Conservation (phyloP, 352 stramenopile species). For the Phytopythium ostracodes region DNA sequence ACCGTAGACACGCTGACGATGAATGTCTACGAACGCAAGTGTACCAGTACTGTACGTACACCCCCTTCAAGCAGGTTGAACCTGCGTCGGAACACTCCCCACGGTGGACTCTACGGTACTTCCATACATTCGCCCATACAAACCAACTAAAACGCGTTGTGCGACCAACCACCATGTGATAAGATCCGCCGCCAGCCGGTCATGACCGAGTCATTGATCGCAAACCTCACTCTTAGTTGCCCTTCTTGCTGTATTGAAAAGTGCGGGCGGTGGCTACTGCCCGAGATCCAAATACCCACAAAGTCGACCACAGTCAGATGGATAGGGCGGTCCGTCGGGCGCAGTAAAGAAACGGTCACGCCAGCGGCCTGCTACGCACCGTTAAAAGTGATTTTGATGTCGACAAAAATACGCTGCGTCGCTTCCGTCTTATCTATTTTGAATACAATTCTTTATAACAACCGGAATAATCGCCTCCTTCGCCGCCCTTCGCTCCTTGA, state of each 20-base stretch:
- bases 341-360: neutral
- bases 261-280: neutral
- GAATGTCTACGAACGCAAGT: too few relatives aligned
- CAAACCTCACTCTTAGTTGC: neutral
- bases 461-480: too few relatives aligned
- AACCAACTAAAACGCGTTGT: neutral
- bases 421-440: neutral
- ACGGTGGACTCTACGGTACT: too few relatives aligned
- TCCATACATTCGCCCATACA: neutral
- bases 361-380: neutral
- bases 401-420: neutral
- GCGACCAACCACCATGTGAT: neutral
- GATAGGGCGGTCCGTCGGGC: too few relatives aligned
- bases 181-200: neutral
- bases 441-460: neutral
- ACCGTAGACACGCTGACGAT: too few relatives aligned
- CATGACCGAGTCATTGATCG: neutral
- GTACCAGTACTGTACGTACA: neutral
- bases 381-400: neutral
- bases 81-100: neutral
- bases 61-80: neutral
- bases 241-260: neutral
- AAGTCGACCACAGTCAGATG: neutral
- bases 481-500: too few relatives aligned
- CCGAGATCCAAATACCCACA: neutral